A percentile compares a stretch with the other conserved stretches of the same genome.
Evolutionary conservation across 257 asterid species (phyloP).

Genomic region (Schizonepeta tenuifolia): DNA sequence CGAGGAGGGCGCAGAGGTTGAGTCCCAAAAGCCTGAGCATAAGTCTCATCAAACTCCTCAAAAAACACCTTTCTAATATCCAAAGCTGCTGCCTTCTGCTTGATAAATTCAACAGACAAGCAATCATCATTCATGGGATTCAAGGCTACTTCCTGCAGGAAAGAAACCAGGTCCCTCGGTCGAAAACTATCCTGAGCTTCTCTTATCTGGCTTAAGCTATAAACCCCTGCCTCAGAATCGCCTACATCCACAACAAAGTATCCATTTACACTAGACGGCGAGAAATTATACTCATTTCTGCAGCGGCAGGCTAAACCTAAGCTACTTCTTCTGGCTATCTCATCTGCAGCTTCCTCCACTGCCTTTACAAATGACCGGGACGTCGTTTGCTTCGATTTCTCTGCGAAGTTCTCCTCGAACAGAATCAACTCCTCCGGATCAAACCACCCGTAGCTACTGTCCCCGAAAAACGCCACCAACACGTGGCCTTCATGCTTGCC

Average conservation of each 20-base stretch:
- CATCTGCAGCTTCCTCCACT: constrained; percentile 88
- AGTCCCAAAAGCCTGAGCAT: constrained; percentile 93
- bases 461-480: constrained; percentile 94
- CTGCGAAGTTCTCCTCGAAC: constrained; percentile 67
- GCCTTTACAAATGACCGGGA: constrained; percentile 57
- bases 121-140: constrained; percentile 49
- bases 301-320: constrained; percentile 78
- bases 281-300: constrained; percentile 57
- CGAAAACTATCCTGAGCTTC: constrained; percentile 61
- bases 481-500: constrained; percentile 76
- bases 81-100: constrained; percentile 68
- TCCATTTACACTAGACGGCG: constrained; percentile 59
- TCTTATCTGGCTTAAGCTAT: constrained; percentile 59
- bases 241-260: constrained; percentile 59
- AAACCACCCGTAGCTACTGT: constrained; percentile 95
- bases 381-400: constrained; percentile 66
- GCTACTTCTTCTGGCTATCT: constrained; percentile 68
- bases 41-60: constrained; percentile 92
- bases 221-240: constrained; percentile 61
- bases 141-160: constrained; percentile 58
- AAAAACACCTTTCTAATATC: constrained; percentile 70
- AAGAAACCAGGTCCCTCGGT: constrained; percentile 58
- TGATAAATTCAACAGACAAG: constrained; percentile 51
- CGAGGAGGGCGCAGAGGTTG: constrained; percentile 58
- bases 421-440: constrained; percentile 79